phyloP scores from a whole-genome alignment of 2,329 filamentous ascomycete species.

The Arthrocladium fulminans region DNA sequence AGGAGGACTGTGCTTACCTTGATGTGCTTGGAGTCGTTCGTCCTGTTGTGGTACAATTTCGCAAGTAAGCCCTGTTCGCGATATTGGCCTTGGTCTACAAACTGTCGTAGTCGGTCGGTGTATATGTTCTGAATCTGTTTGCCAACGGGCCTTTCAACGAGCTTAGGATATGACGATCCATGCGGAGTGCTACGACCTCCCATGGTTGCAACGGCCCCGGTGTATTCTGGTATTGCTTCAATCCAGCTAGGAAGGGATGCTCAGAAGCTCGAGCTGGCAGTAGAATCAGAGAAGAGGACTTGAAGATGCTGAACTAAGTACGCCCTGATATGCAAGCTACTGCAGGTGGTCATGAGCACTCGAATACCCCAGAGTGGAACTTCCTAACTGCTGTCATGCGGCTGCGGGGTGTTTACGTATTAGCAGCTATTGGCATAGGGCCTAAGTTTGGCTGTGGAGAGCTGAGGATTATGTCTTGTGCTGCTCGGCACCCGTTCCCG shows the following conservation, averaged over 20 bases:
- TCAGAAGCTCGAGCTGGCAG: background rate
- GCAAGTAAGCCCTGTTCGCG: constrained; percentile 63
- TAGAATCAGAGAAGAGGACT: no score
- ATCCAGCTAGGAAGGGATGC: background rate
- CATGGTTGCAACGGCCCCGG: constrained; percentile 10
- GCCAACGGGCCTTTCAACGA: constrained; percentile 50
- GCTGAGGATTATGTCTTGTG: no score
- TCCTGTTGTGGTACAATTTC: constrained; percentile 6
- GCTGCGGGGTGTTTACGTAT: constrained; percentile 6
- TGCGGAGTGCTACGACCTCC: constrained; percentile 21
- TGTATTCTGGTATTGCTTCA: background rate
- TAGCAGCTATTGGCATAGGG: background rate
- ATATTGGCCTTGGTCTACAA: constrained; percentile 73
- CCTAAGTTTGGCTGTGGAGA: background rate
- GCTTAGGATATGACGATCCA: constrained; percentile 40
- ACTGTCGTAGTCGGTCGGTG: constrained; percentile 70
- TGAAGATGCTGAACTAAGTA: background rate
- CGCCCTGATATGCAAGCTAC: constrained; percentile 3
- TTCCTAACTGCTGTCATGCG: no score
- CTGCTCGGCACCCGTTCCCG: no score
- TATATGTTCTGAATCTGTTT: constrained; percentile 81
- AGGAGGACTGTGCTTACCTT: constrained; percentile 7
- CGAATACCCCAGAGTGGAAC: background rate
- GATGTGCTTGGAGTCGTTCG: constrained; percentile 8
- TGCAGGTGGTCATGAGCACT: constrained; percentile 6